A percentile compares a stretch with the other conserved stretches of the same genome.
phyloP scores from a whole-genome alignment of 2,329 filamentous ascomycete species.

The Orbilia oligospora region DNA sequence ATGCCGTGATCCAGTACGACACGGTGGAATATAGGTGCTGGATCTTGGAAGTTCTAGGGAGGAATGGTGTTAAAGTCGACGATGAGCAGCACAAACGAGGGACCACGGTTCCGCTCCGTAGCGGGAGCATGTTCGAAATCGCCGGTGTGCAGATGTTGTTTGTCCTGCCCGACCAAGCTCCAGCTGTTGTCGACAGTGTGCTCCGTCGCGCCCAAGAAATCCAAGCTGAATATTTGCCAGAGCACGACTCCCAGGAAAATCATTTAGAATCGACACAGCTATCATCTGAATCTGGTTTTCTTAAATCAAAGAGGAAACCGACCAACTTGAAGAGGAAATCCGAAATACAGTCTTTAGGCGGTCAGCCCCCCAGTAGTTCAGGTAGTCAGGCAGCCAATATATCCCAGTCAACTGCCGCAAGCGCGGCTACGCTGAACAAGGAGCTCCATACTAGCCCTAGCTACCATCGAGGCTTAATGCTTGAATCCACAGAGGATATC shows the following conservation, averaged over 20 bases:
- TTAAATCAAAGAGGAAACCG: slow-evolving; percentile 43
- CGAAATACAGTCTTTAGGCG: slow-evolving; percentile 11
- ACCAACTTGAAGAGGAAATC: slow-evolving; percentile 40
- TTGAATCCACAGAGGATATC: slow-evolving; percentile 73
- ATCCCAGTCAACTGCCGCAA: not conserved
- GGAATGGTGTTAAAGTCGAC: slow-evolving; percentile 91
- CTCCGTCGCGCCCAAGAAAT: slow-evolving; percentile 61
- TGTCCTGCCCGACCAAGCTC: slow-evolving; percentile 81
- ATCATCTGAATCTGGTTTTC: slow-evolving; percentile 47
- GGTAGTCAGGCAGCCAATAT: slow-evolving; percentile 7
- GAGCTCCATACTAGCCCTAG: slow-evolving; percentile 69
- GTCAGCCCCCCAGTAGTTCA: slow-evolving; percentile 19
- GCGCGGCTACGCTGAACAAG: slow-evolving; percentile 62
- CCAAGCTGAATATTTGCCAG: slow-evolving; percentile 46
- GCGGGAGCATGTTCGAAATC: slow-evolving; percentile 92
- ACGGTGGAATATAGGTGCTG: slow-evolving; percentile 75
- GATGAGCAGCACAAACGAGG: slow-evolving; percentile 79
- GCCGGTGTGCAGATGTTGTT: slow-evolving; percentile 98
- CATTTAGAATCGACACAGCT: slow-evolving; percentile 44
- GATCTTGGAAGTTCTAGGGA: slow-evolving; percentile 88
- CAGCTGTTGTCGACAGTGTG: slow-evolving; percentile 62
- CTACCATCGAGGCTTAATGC: slow-evolving; percentile 71
- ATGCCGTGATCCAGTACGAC: slow-evolving; percentile 82
- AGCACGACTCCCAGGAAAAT: slow-evolving; percentile 50
- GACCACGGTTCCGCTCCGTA: slow-evolving; percentile 73